These are phyloP conservation scores for Nannochloris sp. DNA, from an alignment of 139 green algal genomes.

Conservation along the genomic window DNA sequence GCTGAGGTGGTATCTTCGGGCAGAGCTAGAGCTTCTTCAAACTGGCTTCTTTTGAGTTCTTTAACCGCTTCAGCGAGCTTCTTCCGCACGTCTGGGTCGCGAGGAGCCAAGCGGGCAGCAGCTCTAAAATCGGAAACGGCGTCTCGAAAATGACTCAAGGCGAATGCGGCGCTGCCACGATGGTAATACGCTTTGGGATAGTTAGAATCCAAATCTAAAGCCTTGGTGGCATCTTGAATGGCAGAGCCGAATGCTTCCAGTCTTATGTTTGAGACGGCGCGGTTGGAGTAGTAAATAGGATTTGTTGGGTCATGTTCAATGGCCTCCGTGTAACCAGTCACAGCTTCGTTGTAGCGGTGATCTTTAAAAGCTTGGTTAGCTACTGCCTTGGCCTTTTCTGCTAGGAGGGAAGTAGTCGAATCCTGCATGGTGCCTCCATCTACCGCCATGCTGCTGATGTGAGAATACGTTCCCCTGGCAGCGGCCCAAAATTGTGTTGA, in stretches of 20 bases:
- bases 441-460: no score
- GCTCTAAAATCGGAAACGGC: conserved; percentile 84
- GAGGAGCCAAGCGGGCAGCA: conserved; percentile 62
- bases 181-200: conserved; percentile 96
- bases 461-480: no score
- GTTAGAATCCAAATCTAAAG: conserved; percentile 74
- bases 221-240: conserved; percentile 77
- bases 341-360: conserved; percentile 71
- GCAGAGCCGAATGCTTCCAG: conserved; percentile 89
- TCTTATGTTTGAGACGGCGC: conserved; percentile 78
- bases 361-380: no score
- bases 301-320: conserved; percentile 67
- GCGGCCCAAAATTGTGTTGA: no score
- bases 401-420: no score
- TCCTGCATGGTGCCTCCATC: no score
- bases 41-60: conserved; percentile 76
- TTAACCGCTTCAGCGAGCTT: conserved; percentile 87
- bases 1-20: conserved; percentile 36
- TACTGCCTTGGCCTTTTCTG: no score
- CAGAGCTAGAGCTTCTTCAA: conserved; percentile 78
- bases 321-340: conserved; percentile 76
- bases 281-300: conserved; percentile 80
- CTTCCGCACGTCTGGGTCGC: conserved; percentile 81
- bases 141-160: conserved; percentile 80
- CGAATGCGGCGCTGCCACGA: conserved; percentile 78